phyloP scores from a whole-genome alignment of 2,329 filamentous ascomycete species.

The Scolecobasidium constrictum region DNA sequence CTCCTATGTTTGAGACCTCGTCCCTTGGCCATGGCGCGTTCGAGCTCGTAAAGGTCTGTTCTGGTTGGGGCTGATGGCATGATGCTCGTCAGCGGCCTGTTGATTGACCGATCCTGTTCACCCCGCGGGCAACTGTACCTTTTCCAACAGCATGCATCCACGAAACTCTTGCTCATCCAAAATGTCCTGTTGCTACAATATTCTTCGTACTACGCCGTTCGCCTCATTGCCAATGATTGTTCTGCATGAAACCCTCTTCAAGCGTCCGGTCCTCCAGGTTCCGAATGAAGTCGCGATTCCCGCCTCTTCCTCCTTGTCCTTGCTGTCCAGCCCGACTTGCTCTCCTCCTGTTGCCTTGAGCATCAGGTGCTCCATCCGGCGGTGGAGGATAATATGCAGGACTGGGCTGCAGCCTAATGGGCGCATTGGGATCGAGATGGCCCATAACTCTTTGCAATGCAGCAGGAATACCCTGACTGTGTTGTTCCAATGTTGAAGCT shows the following conservation, averaged over 20 bases:
- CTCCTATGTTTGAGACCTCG: too few species aligned
- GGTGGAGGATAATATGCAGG: slow-evolving; percentile 96
- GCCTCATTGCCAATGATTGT: slow-evolving; percentile 65
- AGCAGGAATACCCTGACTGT: slow-evolving; percentile 74
- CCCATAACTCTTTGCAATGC: slow-evolving; percentile 91
- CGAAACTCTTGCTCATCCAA: too few species aligned
- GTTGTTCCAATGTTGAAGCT: slow-evolving; percentile 92
- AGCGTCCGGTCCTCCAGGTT: slow-evolving; percentile 89
- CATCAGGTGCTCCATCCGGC: slow-evolving; percentile 66
- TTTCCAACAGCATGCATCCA: too few species aligned
- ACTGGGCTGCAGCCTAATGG: slow-evolving; percentile 87
- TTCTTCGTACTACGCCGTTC: too few species aligned
- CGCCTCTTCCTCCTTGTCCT: slow-evolving; percentile 41
- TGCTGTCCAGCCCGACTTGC: slow-evolving; percentile 58
- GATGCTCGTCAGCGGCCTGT: too few species aligned
- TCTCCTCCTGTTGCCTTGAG: slow-evolving; percentile 58
- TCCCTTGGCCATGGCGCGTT: too few species aligned
- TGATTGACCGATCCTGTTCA: too few species aligned
- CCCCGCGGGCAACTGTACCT: too few species aligned
- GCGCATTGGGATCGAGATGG: slow-evolving; percentile 87
- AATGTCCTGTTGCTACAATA: too few species aligned
- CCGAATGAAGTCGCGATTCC: slow-evolving; percentile 74
- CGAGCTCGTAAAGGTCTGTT: too few species aligned
- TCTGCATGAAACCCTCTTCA: slow-evolving; percentile 80
- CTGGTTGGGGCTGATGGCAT: too few species aligned